Evolutionary conservation across 2,329 filamentous ascomycete genomes (phyloP), one percentile per base, ranked within the genome.

Genomic region (Arthrocladium fulminans): DNA sequence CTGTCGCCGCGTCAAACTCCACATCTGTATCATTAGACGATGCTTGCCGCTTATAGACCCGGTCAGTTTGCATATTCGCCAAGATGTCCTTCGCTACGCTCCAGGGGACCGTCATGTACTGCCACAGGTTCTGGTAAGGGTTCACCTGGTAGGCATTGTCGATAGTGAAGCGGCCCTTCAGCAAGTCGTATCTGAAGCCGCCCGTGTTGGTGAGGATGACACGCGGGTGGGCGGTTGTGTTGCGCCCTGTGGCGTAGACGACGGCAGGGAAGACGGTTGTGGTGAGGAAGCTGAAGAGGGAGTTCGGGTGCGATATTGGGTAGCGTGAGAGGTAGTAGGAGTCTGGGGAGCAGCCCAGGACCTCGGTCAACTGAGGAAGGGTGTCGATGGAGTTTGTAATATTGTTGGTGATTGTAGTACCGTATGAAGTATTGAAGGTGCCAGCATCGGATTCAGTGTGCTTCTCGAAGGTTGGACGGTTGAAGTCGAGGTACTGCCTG

Each of bases 401-500:
- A 6, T 73, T 67, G 2, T 63, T 56, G 0, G 74, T 74, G 2
- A 77, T 68, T 0, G 59, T 57, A 17, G 67, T 48, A 20, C 78
- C 78, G 8, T 70, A 63, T 22, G 63, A 56, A 7, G 69, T 74
- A 56, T 80, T 75, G 45, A 79, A 79, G 0, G 64, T 66, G 25
- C 47, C 32, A 32, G 64, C 58, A 40, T 74, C 71, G 39, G 71
- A 73, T 34, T 69, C 71, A n/a, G 79, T 73, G 59, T 84, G 81
- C 58, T 79, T 83, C 50, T 75, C 71, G 56, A 84, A 83, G 0
- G 79, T 81, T n/a, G 72, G 66, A 3, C 79, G 73, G 61, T 84
- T 84, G 75, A 79, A 84, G 64, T 85, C 81, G 8, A 85, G 69
- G 58, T 83, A 84, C 20, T 80, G 73, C 6, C 81, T 74, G 2